Percentiles rank a stretch among this genome's conserved stretches.
These are phyloP conservation scores for Aegilops bicornis DNA, from an alignment of 176 grass and related monocot species.

Conservation along the genomic window DNA sequence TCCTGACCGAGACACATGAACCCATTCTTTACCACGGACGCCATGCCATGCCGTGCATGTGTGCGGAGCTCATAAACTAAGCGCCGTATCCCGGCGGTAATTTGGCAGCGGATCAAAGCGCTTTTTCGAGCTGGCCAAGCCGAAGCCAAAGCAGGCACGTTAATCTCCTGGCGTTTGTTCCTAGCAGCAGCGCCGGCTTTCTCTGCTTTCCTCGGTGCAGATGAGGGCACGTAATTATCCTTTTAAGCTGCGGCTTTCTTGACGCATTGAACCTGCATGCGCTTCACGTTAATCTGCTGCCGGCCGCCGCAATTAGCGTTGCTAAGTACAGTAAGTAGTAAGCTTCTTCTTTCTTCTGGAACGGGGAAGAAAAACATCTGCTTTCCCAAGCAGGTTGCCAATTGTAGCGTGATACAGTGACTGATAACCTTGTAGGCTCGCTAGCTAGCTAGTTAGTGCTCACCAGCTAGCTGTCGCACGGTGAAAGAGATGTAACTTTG, in stretches of 20 bases:
- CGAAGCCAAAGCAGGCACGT: slow-evolving; percentile 35
- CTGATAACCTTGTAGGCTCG: too few relatives aligned
- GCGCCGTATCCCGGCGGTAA: slow-evolving; percentile 33
- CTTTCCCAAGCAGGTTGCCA: background rate
- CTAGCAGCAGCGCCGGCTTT: background rate
- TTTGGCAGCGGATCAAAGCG: slow-evolving; percentile 25
- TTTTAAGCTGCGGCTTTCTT: slow-evolving; percentile 11
- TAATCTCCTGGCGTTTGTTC: background rate
- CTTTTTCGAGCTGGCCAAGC: slow-evolving; percentile 36
- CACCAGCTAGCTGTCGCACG: background rate
- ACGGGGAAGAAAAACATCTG: background rate
- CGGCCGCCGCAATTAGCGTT: background rate
- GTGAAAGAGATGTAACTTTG: slow-evolving; percentile 8
- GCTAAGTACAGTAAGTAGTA: background rate
- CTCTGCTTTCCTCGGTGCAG: background rate
- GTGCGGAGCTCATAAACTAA: background rate
- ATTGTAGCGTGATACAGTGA: background rate
- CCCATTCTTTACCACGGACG: background rate
- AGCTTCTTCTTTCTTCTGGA: background rate
- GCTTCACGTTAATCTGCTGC: background rate
- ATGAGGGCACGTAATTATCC: background rate
- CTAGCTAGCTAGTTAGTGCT: background rate
- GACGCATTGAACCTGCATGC: slow-evolving; percentile 20
- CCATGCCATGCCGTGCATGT: background rate
- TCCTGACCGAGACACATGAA: background rate